These are phyloP conservation scores for Artemisia argyi DNA, from an alignment of 129 eudicot genomes.

Conservation along the genomic window DNA sequence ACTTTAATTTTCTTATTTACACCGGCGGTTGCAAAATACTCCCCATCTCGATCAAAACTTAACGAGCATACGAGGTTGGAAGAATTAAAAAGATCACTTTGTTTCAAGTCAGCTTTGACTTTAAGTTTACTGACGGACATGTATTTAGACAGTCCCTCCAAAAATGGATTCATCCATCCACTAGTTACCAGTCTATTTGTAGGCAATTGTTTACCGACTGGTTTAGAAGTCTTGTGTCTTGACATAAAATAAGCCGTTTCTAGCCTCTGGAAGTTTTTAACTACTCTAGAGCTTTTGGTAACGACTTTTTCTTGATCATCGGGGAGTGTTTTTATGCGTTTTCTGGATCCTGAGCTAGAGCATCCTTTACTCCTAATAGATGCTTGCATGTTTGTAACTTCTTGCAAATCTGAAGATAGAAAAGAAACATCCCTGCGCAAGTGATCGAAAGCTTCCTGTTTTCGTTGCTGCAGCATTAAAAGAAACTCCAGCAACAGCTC, in stretches of 20 bases:
- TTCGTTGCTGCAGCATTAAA: constrained; percentile 47
- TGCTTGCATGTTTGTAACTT: constrained; percentile 61
- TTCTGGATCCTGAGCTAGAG: constrained; percentile 48
- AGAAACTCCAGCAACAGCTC: constrained; percentile 84
- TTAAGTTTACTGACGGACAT: constrained; percentile 58
- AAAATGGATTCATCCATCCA: constrained; percentile 73
- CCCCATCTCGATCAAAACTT: constrained; percentile 89
- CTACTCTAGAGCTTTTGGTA: constrained; percentile 55
- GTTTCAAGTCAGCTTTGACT: constrained; percentile 87
- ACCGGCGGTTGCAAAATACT: constrained; percentile 94
- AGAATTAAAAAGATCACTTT: constrained; percentile 86
- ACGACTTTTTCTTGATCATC: constrained; percentile 38
- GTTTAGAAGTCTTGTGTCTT: constrained; percentile 45
- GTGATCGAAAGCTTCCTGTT: constrained; percentile 65
- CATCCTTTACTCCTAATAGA: constrained; percentile 37
- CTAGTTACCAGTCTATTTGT: constrained; percentile 43
- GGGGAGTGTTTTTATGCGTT: constrained; percentile 46
- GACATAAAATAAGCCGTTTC: constrained; percentile 77
- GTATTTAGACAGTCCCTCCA: constrained; percentile 83
- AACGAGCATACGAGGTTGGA: constrained; percentile 87
- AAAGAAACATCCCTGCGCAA: constrained; percentile 58
- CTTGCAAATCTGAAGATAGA: constrained; percentile 75
- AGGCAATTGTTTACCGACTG: constrained; percentile 30
- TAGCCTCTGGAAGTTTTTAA: constrained; percentile 76
- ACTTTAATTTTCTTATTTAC: constrained; percentile 96